A percentile compares a stretch with the other conserved stretches of the same genome.
Conservation (phyloP, 2,329 filamentous ascomycete genomes). For the Aureobasidium subglaciale region DNA sequence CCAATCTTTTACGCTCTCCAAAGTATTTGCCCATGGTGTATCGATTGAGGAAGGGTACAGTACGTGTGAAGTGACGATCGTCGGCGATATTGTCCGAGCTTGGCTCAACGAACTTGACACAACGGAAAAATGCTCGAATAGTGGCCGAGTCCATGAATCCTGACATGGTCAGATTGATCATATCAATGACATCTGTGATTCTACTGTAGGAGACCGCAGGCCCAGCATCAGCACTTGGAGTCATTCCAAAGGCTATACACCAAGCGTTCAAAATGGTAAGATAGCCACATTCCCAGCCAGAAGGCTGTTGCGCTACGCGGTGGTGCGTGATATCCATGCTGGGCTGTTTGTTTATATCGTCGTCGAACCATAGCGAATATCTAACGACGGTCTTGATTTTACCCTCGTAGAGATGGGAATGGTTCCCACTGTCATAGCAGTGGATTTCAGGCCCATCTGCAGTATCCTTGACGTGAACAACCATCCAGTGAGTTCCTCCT, state of each 20-base stretch:
- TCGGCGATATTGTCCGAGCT: background rate
- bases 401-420: background rate
- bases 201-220: background rate
- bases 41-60: background rate
- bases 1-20: background rate
- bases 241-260: slow-evolving; percentile 3
- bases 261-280: slow-evolving; percentile 5
- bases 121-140: slow-evolving; percentile 2
- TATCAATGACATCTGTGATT: background rate
- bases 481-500: background rate
- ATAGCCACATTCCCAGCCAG: background rate
- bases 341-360: too few species aligned
- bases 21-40: background rate
- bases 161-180: slow-evolving; percentile 2
- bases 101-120: background rate
- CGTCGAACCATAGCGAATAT: background rate
- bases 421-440: background rate
- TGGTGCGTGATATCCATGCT: background rate
- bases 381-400: background rate
- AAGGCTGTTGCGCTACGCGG: background rate
- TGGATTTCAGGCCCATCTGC: background rate
- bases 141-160: slow-evolving; percentile 12
- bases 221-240: background rate
- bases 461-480: background rate
- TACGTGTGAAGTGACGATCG: slow-evolving; percentile 6